These are phyloP conservation scores for Phytopythium boreale DNA, from an alignment of 352 stramenopile species.

Conservation along the genomic window DNA sequence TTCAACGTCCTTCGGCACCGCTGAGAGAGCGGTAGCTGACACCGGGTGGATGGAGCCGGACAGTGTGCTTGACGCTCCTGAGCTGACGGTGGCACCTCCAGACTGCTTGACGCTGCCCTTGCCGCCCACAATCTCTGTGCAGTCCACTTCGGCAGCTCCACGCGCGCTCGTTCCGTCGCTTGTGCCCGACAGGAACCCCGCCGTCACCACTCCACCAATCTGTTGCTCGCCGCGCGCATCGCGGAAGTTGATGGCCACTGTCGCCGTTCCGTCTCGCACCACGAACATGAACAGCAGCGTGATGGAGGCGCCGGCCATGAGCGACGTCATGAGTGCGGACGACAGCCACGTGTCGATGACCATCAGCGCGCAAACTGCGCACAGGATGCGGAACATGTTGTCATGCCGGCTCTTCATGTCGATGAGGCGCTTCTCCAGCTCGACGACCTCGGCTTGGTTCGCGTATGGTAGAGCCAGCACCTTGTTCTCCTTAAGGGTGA, in stretches of 20 bases:
- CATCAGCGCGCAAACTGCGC: constrained; percentile 33
- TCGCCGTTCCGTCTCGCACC: constrained; percentile 30
- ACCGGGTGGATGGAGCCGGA: background rate
- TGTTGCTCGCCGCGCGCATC: constrained; percentile 12
- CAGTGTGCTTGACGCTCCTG: background rate
- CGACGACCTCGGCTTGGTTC: constrained; percentile 12
- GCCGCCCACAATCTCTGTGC: background rate
- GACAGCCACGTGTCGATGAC: constrained; percentile 28
- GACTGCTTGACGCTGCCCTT: background rate
- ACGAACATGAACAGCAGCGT: constrained; percentile 37
- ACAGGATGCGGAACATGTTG: constrained; percentile 31
- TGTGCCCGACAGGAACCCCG: constrained; percentile 14
- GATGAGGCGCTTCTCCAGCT: constrained; percentile 13
- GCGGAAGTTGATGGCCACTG: constrained; percentile 39
- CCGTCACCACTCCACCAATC: constrained; percentile 12
- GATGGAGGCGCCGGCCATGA: constrained; percentile 34
- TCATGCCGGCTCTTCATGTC: constrained; percentile 26
- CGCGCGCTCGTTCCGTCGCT: background rate
- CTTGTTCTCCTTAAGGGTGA: background rate
- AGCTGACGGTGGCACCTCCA: background rate
- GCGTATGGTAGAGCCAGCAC: background rate
- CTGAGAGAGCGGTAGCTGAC: background rate
- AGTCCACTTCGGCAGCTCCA: background rate
- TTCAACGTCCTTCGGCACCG: constrained; percentile 4
- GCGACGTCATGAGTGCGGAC: constrained; percentile 18